A percentile compares a stretch with the other conserved stretches of the same genome.
These are phyloP conservation scores for Vanderwaltozyma tropicalis DNA, from an alignment of 805 yeast species.

Conservation along the genomic window DNA sequence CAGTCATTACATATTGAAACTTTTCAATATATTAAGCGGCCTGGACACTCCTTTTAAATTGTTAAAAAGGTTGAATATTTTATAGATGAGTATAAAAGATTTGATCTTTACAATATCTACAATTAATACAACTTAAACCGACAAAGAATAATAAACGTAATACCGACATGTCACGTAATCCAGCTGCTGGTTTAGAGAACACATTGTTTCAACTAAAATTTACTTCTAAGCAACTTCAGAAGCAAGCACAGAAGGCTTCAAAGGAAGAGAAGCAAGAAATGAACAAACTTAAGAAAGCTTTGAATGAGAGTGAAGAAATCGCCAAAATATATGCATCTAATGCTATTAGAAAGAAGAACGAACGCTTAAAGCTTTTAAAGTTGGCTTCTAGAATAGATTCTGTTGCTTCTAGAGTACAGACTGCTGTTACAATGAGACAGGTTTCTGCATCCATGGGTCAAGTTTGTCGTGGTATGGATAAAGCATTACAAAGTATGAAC, in stretches of 20 bases:
- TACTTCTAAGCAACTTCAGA: conserved; percentile 84
- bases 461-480: conserved; percentile 93
- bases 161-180: conserved; percentile 28
- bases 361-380: conserved; percentile 67
- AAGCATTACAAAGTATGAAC: conserved; percentile 91
- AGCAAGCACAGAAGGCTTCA: conserved; percentile 84
- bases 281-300: conserved; percentile 67
- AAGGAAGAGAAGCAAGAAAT: conserved; percentile 85
- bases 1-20: no score
- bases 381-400: conserved; percentile 89
- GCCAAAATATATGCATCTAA: conserved; percentile 92
- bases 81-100: no score
- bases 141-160: not conserved
- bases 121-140: no score
- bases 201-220: conserved; percentile 40
- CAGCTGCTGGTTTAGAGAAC: conserved; percentile 25
- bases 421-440: conserved; percentile 95
- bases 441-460: conserved; percentile 90
- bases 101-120: no score
- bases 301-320: conserved; percentile 52
- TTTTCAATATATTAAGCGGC: no score
- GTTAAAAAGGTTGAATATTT: no score
- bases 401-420: conserved; percentile 89
- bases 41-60: no score
- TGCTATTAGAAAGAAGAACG: conserved; percentile 86